Base-by-base conservation (phyloP, 257 asterid species). In the Voacanga thouarsii region DNA sequence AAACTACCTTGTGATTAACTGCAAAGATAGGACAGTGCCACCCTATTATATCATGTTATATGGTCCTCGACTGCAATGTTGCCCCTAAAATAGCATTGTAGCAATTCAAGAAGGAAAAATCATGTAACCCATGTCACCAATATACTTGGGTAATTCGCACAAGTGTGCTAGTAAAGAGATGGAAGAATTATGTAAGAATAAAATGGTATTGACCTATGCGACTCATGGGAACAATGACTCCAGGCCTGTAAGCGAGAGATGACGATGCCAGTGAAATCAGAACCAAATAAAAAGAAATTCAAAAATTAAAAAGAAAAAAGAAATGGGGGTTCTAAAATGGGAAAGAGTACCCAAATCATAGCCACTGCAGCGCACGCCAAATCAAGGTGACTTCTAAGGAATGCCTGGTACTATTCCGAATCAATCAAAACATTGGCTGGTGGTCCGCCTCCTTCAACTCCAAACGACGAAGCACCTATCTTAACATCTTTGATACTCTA, bases 11-110 rank as follows among this genome's bases (percentile, higher is more conserved):
- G n/a, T 96, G 95, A 84, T 93, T 92, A 72, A 96, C 98, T 16
- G 92, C 97, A 79, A 92, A 96, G 61, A 87, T 88, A 11, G 99
- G 95, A 82, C 97, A 96, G 83, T 96, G 98, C 79, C 83, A 88
- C 78, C 98, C 98, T 78, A 96, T 96, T 96, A 96, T 90, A 80
- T 93, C 98, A 83, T 96, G 97, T 97, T 95, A 96, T 69, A 89
- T 92, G 18, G 96, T 96, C 82, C 99, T 93, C 43, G 90, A 78
- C 97, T 96, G 92, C 84, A 79, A 84, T 69, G 43, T 37, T 59
- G 6, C 12, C 76, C 59, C n/a, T 55, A 77, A 41, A 33, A 24
- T 1, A 57, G 39, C 10, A 37, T 16, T 26, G 28, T 10, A 61
- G 71, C 43, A 28, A 43, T 57, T 37, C 16, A 51, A 71, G 18